Evolutionary conservation across 768 basidiomycete genomes (phyloP).

Genomic region (Auricularia sp.): DNA sequence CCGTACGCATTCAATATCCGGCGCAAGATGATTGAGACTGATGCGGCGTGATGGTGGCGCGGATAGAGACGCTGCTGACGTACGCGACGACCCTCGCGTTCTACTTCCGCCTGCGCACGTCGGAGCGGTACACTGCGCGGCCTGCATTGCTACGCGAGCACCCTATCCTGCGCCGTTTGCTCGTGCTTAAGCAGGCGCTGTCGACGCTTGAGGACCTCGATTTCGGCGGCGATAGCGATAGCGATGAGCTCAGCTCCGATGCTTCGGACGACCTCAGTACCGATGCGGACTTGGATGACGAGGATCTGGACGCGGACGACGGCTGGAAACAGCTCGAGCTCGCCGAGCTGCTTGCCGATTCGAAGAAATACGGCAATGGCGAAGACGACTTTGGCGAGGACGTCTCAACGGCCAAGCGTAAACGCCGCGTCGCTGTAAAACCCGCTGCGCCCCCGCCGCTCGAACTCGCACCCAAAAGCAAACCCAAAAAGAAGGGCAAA

Average conservation of each 20-base stretch:
- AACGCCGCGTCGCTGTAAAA: conserved; percentile 26
- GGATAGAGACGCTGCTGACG: conserved; percentile 74
- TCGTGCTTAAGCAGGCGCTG: conserved; percentile 76
- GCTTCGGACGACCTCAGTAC: conserved; percentile 10
- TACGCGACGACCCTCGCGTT: conserved; percentile 88
- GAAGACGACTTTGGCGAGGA: conserved; percentile 5
- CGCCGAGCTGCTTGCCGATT: conserved; percentile 47
- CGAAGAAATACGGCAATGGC: conserved; percentile 17
- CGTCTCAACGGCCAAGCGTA: conserved; percentile 6
- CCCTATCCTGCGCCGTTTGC: conserved; percentile 65
- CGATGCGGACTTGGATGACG: conserved; percentile 32
- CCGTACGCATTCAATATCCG: conserved; percentile 43
- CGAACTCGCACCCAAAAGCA: conserved; percentile 5
- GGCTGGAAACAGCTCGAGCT: conserved; percentile 31
- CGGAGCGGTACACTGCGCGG: conserved; percentile 49
- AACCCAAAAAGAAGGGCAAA: conserved; percentile 9
- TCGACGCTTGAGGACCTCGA: conserved; percentile 78
- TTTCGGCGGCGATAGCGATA: conserved; percentile 34
- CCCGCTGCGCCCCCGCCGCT: background rate
- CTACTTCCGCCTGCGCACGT: conserved; percentile 79
- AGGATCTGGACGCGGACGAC: conserved; percentile 31
- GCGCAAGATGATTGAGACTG: background rate
- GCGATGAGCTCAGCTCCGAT: conserved; percentile 29
- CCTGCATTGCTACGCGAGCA: conserved; percentile 42
- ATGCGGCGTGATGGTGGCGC: background rate